Conservation (phyloP, 805 yeast genomes). For the Debaryomyces maramus region DNA sequence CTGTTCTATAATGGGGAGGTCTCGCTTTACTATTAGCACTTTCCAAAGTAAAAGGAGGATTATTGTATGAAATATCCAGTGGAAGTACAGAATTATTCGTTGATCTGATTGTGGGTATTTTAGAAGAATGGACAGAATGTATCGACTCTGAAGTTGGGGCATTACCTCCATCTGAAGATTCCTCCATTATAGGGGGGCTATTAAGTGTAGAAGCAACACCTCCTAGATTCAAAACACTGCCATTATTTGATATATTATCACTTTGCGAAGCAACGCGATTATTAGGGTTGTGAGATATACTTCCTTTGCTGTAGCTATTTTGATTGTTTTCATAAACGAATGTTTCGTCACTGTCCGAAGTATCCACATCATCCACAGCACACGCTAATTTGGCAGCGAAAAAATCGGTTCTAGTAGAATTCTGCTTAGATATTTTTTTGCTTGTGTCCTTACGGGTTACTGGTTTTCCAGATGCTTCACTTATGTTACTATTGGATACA, state of each 20-base stretch:
- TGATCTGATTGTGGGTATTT: background rate
- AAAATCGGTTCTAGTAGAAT: slow-evolving; percentile 80
- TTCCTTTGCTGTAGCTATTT: slow-evolving; percentile 22
- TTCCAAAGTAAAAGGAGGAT: background rate
- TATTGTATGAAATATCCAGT: background rate
- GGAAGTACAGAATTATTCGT: background rate
- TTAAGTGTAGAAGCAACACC: background rate
- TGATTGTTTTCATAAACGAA: slow-evolving; percentile 80
- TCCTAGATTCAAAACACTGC: slow-evolving; percentile 6
- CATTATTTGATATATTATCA: slow-evolving; percentile 11
- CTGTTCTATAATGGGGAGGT: background rate
- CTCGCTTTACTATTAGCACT: no score
- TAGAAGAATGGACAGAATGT: slow-evolving; percentile 20
- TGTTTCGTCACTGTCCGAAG: slow-evolving; percentile 89
- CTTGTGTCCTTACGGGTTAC: slow-evolving; percentile 17
- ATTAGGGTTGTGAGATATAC: slow-evolving; percentile 6
- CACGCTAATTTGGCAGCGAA: slow-evolving; percentile 94
- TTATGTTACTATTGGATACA: slow-evolving; percentile 1
- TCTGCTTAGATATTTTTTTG: slow-evolving; percentile 43
- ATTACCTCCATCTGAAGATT: slow-evolving; percentile 1
- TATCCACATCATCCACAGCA: slow-evolving; percentile 87
- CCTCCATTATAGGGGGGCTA: slow-evolving; percentile 6
- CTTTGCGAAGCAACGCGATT: slow-evolving; percentile 7
- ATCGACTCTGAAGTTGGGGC: slow-evolving; percentile 20
- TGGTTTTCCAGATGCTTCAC: slow-evolving; percentile 1